A percentile compares a stretch with the other conserved stretches of the same genome.
Conservation (phyloP, 352 stramenopile species). For the Phytophthora hybrid region DNA sequence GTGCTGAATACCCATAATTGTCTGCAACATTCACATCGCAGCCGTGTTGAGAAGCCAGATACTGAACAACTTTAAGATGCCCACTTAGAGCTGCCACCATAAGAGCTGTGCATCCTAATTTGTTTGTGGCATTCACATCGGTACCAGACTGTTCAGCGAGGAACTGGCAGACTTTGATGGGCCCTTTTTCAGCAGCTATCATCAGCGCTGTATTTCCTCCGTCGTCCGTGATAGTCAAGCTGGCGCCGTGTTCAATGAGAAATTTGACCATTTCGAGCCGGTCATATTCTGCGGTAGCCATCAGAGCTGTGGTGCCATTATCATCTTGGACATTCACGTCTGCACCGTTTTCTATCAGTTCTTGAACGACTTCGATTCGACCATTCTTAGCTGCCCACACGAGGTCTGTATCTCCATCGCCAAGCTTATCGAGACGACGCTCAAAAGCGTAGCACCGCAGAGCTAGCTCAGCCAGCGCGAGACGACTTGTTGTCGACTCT, state of each 20-base stretch:
- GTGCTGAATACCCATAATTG: neutral
- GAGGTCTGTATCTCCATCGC: neutral
- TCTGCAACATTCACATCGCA: neutral
- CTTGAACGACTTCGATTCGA: neutral
- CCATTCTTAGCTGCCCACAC: neutral
- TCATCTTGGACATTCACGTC: neutral
- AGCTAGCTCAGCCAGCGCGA: neutral
- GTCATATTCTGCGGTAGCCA: neutral
- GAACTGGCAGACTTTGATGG: neutral
- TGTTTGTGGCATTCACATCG: neutral
- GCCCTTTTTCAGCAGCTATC: neutral
- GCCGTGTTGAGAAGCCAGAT: neutral
- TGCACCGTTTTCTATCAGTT: neutral
- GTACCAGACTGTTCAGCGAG: neutral
- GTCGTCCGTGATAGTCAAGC: neutral
- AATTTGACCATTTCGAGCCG: neutral
- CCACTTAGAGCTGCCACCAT: neutral
- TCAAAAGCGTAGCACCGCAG: neutral
- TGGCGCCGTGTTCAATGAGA: neutral
- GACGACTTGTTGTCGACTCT: neutral
- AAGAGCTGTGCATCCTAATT: neutral
- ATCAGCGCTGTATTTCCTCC: neutral
- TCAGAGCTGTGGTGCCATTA: neutral
- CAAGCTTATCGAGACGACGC: neutral
- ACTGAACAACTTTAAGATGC: neutral